Percentiles rank a stretch among this genome's conserved stretches.
phyloP scores from a whole-genome alignment of 2,329 filamentous ascomycete species.

The Ophiostoma quercus region DNA sequence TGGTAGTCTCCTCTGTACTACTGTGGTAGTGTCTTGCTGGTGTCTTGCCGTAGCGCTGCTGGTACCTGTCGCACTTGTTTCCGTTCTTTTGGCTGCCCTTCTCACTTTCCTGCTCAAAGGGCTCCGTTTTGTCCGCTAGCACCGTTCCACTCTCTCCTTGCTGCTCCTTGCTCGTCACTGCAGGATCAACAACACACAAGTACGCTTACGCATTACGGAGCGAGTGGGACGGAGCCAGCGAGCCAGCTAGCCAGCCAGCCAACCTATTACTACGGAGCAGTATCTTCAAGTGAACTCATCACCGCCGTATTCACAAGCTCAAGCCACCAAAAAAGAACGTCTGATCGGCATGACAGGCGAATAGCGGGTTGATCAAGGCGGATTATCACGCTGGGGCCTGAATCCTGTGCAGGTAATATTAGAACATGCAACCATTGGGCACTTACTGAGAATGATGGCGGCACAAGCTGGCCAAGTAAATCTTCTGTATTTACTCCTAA shows the following conservation, averaged over 20 bases:
- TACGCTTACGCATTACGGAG: not conserved
- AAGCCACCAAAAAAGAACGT: not conserved
- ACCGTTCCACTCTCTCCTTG: constrained; percentile 7
- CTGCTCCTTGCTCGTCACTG: not conserved
- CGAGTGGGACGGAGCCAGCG: not conserved
- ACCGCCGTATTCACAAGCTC: too few species aligned
- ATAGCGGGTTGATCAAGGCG: not conserved
- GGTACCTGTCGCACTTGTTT: constrained; percentile 2
- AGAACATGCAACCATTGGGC: not conserved
- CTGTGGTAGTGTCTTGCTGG: not conserved
- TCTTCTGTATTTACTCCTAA: not conserved
- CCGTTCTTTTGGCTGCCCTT: not conserved
- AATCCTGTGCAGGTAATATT: not conserved
- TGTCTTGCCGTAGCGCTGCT: not conserved
- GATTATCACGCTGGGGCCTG: not conserved
- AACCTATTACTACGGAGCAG: too few species aligned
- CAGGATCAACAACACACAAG: not conserved
- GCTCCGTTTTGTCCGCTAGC: not conserved
- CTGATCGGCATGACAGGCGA: constrained; percentile 1
- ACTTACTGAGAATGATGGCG: not conserved
- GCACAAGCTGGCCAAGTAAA: not conserved
- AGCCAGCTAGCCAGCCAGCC: too few species aligned
- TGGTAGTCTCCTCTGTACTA: not conserved
- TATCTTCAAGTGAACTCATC: too few species aligned
- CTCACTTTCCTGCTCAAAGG: not conserved